These are phyloP conservation scores for Malus asiatica DNA, from an alignment of 306 rosid genomes.

Conservation along the genomic window DNA sequence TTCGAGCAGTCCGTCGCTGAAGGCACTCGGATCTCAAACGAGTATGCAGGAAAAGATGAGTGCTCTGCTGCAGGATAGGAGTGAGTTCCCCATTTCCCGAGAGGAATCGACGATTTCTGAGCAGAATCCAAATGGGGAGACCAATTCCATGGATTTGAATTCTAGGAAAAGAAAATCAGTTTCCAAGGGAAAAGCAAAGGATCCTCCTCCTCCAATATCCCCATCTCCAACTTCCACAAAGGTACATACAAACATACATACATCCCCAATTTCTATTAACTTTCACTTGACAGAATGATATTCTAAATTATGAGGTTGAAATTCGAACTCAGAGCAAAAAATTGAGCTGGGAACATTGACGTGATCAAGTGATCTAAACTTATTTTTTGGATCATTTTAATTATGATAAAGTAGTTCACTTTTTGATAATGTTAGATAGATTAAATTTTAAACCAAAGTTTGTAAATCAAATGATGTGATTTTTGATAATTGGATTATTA, in stretches of 20 bases:
- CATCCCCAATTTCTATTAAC: neutral
- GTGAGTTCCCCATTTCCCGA: conserved; percentile 41
- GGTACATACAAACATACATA: conserved; percentile 47
- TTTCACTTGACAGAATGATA: neutral
- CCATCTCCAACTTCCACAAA: conserved; percentile 7
- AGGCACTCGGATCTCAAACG: conserved; percentile 56
- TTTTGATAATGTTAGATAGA: too few relatives aligned
- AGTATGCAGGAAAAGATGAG: conserved; percentile 29
- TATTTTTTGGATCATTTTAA: too few relatives aligned
- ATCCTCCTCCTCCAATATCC: conserved; percentile 12
- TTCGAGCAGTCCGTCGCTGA: conserved; percentile 69
- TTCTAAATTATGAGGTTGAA: too few relatives aligned
- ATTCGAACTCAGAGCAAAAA: neutral
- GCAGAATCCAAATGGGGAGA: conserved; percentile 40
- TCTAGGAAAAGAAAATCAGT: conserved; percentile 70
- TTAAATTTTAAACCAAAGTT: too few relatives aligned
- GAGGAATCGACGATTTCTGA: conserved; percentile 71
- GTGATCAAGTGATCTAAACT: neutral
- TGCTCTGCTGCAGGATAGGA: conserved; percentile 24
- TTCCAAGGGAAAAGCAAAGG: conserved; percentile 57
- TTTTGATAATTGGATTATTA: too few relatives aligned
- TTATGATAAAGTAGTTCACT: neutral
- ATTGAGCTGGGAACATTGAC: neutral
- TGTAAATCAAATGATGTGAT: too few relatives aligned
- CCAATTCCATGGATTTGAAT: conserved; percentile 31